These are phyloP conservation scores for Cryptococcus floricola DNA, from an alignment of 1,284 basidiomycete species.

Conservation along the genomic window DNA sequence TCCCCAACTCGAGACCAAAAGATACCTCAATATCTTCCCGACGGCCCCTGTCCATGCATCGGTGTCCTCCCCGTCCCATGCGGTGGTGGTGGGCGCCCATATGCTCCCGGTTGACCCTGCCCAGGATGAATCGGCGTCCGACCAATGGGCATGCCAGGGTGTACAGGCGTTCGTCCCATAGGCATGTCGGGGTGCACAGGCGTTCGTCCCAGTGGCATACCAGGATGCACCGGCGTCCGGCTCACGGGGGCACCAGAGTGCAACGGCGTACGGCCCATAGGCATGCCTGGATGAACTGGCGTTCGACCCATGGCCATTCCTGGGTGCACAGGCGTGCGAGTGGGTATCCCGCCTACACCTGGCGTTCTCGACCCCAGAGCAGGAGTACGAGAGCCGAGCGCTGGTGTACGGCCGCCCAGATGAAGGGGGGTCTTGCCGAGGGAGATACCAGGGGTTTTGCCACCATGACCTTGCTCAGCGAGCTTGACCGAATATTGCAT, in stretches of 20 bases:
- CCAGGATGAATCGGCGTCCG: neutral
- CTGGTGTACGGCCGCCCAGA: slow-evolving; percentile 67
- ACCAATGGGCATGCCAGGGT: neutral
- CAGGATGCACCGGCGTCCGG: neutral
- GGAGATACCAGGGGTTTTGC: slow-evolving; percentile 66
- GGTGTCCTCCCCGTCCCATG: neutral
- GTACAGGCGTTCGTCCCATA: neutral
- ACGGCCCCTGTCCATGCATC: slow-evolving; percentile 16
- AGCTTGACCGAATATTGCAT: slow-evolving; percentile 57
- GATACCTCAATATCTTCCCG: slow-evolving; percentile 11
- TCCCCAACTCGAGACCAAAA: neutral
- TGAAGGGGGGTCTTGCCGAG: slow-evolving; percentile 49
- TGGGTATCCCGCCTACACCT: slow-evolving; percentile 4
- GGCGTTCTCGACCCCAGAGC: slow-evolving; percentile 6
- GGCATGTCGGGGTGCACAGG: neutral
- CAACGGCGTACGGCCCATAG: neutral
- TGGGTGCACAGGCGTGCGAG: slow-evolving; percentile 28
- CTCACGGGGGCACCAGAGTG: neutral
- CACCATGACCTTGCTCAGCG: slow-evolving; percentile 53
- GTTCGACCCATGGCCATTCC: slow-evolving; percentile 15
- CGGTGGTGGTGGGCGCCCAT: no score
- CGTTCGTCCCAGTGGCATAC: neutral
- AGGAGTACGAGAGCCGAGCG: slow-evolving; percentile 60
- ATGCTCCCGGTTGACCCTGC: no score
- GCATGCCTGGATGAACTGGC: slow-evolving; percentile 15